A percentile compares a stretch with the other conserved stretches of the same genome.
Evolutionary conservation across 495 filamentous ascomycete genomes (phyloP).

Genomic region (Penicillium ochrochloron): DNA sequence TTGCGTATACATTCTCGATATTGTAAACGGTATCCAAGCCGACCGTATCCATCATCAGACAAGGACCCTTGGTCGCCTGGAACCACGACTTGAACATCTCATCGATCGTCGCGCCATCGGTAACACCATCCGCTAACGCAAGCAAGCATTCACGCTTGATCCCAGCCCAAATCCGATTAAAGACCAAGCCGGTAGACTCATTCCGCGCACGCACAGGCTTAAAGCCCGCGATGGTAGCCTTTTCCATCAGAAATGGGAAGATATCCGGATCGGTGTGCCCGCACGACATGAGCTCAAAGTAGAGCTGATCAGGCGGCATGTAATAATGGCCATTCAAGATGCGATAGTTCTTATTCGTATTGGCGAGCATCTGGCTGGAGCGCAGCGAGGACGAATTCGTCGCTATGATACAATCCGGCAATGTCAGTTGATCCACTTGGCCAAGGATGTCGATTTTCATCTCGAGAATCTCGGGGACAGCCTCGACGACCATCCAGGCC

Average conservation of each 20-base stretch:
- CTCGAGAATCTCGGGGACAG: slow-evolving; percentile 27
- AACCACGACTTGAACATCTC: slow-evolving; percentile 53
- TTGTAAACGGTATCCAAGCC: slow-evolving; percentile 50
- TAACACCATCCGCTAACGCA: slow-evolving; percentile 51
- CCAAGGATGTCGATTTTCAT: slow-evolving; percentile 25
- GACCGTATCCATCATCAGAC: slow-evolving; percentile 54
- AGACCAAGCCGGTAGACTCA: slow-evolving; percentile 55
- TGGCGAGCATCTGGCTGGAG: slow-evolving; percentile 27
- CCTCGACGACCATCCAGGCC: slow-evolving; percentile 41
- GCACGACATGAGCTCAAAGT: slow-evolving; percentile 56
- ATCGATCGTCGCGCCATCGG: slow-evolving; percentile 45
- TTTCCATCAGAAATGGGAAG: slow-evolving; percentile 46
- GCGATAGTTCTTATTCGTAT: slow-evolving; percentile 36
- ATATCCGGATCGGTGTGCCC: slow-evolving; percentile 48
- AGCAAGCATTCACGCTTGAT: slow-evolving; percentile 54
- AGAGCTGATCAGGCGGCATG: slow-evolving; percentile 49
- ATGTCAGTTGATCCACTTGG: slow-evolving; percentile 22
- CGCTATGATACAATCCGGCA: slow-evolving; percentile 25
- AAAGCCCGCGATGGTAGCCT: slow-evolving; percentile 45
- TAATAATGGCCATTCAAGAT: slow-evolving; percentile 52
- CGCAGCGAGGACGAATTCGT: slow-evolving; percentile 32
- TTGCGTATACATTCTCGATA: slow-evolving; percentile 43
- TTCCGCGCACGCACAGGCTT: slow-evolving; percentile 45
- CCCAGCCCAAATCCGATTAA: slow-evolving; percentile 57
- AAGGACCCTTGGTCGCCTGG: slow-evolving; percentile 48